phyloP scores from a whole-genome alignment of 331 rosid genomes.

The Quercus tomentella region DNA sequence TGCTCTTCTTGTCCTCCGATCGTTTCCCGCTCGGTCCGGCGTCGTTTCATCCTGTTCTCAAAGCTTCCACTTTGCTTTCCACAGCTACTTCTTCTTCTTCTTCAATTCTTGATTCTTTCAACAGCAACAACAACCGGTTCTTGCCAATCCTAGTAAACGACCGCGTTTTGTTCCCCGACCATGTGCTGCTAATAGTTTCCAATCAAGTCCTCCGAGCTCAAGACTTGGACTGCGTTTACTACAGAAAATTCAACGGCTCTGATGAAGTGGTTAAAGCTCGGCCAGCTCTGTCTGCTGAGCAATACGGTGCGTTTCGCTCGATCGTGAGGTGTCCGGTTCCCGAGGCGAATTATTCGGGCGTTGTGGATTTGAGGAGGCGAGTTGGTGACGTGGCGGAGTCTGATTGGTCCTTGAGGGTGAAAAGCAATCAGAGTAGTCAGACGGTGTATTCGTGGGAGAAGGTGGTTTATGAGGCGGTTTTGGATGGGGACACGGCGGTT shows the following conservation, averaged over 20 bases:
- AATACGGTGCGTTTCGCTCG: constrained; percentile 58
- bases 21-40: constrained; percentile 32
- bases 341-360: constrained; percentile 27
- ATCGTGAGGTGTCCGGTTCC: constrained; percentile 74
- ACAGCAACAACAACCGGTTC: neutral
- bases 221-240: constrained; percentile 61
- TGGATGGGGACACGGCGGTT: constrained; percentile 67
- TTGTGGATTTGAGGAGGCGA: constrained; percentile 47
- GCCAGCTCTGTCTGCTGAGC: constrained; percentile 50
- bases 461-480: constrained; percentile 72
- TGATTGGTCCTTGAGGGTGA: constrained; percentile 12
- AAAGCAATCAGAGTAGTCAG: constrained; percentile 11
- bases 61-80: constrained; percentile 41
- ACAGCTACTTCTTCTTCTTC: constrained; percentile 40
- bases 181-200: constrained; percentile 46
- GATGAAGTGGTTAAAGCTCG: constrained; percentile 18
- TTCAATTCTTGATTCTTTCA: constrained; percentile 52
- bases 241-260: constrained; percentile 20
- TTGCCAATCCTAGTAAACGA: constrained; percentile 35
- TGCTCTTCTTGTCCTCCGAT: constrained; percentile 44
- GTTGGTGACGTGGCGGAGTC: constrained; percentile 31
- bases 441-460: constrained; percentile 53
- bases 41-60: constrained; percentile 45
- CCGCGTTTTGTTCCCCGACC: constrained; percentile 73
- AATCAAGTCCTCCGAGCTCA: constrained; percentile 4